Evolutionary conservation across 2,329 filamentous ascomycete species (phyloP).

Genomic region (Ceratocystis papillata): DNA sequence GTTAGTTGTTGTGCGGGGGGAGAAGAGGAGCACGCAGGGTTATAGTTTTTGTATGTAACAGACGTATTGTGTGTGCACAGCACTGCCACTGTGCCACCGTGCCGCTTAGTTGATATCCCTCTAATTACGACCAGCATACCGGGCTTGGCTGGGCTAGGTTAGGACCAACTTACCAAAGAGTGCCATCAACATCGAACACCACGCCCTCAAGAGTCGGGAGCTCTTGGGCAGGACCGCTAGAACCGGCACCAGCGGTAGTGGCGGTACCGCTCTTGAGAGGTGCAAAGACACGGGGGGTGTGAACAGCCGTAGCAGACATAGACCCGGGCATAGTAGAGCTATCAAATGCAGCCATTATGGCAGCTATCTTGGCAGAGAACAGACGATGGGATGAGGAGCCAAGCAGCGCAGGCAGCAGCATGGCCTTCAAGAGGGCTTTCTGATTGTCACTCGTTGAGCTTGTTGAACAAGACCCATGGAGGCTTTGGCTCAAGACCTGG

Average conservation of each 20-base stretch:
- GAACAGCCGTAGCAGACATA: not conserved
- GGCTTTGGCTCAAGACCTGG: too few species aligned
- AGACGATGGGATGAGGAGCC: slow-evolving; percentile 6
- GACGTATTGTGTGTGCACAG: not conserved
- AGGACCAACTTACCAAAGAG: slow-evolving; percentile 60
- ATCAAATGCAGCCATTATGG: not conserved
- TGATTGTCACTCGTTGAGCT: not conserved
- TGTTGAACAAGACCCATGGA: too few species aligned
- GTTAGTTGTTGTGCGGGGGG: not conserved
- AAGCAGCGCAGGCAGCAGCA: not conserved
- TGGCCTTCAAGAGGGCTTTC: slow-evolving; percentile 8
- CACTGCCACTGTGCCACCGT: slow-evolving; percentile 2
- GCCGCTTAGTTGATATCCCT: not conserved
- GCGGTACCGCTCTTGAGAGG: slow-evolving; percentile 38
- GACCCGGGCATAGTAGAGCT: not conserved
- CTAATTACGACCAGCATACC: not conserved
- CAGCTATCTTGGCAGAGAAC: slow-evolving; percentile 16
- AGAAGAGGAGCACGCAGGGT: not conserved
- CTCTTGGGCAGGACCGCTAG: too few species aligned
- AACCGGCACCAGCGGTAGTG: slow-evolving; percentile 26
- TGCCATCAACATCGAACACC: slow-evolving; percentile 92
- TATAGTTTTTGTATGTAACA: too few species aligned
- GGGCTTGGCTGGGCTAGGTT: not conserved
- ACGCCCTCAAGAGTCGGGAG: slow-evolving; percentile 46
- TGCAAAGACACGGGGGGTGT: slow-evolving; percentile 36